Evolutionary conservation across 225 moss, liverwort and hornwort species (phyloP), one percentile per base, ranked within the genome.

Genomic region (Sphagnum tenellum): DNA sequence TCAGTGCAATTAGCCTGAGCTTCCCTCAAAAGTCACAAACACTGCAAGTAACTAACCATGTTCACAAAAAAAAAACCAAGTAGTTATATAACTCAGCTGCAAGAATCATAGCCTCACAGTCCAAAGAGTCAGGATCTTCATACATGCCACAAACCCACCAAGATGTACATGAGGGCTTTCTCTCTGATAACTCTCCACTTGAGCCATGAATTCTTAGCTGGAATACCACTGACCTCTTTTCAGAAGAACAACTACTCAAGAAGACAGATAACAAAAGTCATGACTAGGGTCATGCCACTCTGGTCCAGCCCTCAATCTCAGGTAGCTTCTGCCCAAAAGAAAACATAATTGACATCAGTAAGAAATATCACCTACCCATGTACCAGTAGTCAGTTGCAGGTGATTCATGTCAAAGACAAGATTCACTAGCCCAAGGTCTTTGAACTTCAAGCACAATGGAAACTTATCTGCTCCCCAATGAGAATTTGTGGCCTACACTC

Each of bases 401-500:
- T 67, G 59, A 65, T 46, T 74, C 62, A 57, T 71, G 69, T 50
- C 68, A 81, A 59, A 64, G 47, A 62, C 69, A 65, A 57, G 12
- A 8, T 61, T 61, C 67, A 66, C 65, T 66, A 69, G 46, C 7
- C 45, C 12, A 5, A 5, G 12, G 9, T 44, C 5, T 59, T 9
- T 82, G 69, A 74, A 71, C 76, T 64, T 61, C 76, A 71, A 65
- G 61, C 71, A 58, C 72, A 69, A 59, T 66, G 64, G 66, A 71
- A 68, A 74, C 62, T 66, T 60, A 65, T 83, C 76, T 76, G 76
- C 66, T 83, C 73, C 59, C 72, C 79, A 56, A 79, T 73, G 61
- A 69, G 74, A 71, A 63, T 74, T 74, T 83, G 69, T 50, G 66
- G 71, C 72, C 79, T 79, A 72, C 69, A 83, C 64, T 79, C 76